Base-by-base conservation (phyloP, 2,329 filamentous ascomycete genomes). In the Xylariaceae sp. region DNA sequence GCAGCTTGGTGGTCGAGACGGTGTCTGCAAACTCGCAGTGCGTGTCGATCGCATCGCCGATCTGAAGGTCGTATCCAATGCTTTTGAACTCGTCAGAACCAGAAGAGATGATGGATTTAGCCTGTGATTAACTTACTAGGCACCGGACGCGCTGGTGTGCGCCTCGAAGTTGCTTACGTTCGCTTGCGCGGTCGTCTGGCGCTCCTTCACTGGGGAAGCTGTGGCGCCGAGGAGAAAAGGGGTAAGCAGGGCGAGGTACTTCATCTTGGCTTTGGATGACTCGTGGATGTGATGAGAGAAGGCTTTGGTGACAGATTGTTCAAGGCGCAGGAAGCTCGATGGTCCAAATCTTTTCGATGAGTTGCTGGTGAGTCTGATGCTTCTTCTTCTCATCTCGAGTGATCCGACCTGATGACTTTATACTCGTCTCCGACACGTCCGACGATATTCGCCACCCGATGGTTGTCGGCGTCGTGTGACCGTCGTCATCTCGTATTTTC, bases 141-240 rank as follows among this genome's bases (percentile, higher is more conserved):
- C 67, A 30, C 66, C 67, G n/a, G 47, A 39, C 15, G 61, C 62
- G n/a, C 64, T 44, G 0, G 58, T 53, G 7, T 55, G 67, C 4
- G 68, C 67, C 49, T 50, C 62, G 61, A 70, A 69, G 9, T 54
- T 48, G 56, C 53, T 66, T 55, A 70, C 44, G 9, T 62, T 59
- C 6, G 67, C 55, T 42, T 66, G 54, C 11, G 47, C 45, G 3
- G 57, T 60, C 23, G 64, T 51, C 51, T 61, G 34, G 8, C 60
- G 59, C 55, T 65, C 58, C 18, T 35, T 53, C 15, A 66, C 45
- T 2, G 68, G 67, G 3, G 58, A 51, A 8, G 65, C 66, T 2
- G 62, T 62, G 53, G 58, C 65, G 58, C 60, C 57, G 8, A 68
- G 62, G 53, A 68, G 60, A 53, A 68, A 53, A 23, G 67, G 60